Conservation (phyloP, 805 yeast species). For the Candida pini region DNA sequence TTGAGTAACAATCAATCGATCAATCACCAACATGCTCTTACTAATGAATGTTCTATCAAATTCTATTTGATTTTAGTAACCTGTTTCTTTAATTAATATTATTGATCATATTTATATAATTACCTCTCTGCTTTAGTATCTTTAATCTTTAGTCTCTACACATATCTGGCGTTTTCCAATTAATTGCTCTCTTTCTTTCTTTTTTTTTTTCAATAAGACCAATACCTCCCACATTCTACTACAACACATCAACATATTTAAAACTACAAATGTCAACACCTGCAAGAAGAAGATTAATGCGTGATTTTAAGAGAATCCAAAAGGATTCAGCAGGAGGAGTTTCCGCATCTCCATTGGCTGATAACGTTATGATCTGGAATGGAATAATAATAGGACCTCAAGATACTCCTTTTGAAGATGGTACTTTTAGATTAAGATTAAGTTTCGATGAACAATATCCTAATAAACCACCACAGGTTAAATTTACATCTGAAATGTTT, state of each 20-base stretch:
- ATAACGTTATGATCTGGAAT: conserved; percentile 96
- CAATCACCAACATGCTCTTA: too few relatives aligned
- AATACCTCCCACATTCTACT: background rate
- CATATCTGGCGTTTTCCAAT: too few relatives aligned
- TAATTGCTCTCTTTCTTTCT: background rate
- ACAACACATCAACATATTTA: background rate
- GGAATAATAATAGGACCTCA: conserved; percentile 97
- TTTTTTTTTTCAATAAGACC: background rate
- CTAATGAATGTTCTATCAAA: too few relatives aligned
- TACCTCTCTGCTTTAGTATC: too few relatives aligned
- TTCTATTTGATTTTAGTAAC: too few relatives aligned
- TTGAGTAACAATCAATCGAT: too few relatives aligned
- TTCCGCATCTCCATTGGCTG: conserved; percentile 94
- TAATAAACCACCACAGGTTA: conserved; percentile 90
- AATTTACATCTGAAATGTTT: conserved; percentile 90
- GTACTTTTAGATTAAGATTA: conserved; percentile 80
- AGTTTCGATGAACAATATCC: conserved; percentile 97
- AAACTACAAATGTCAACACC: conserved; percentile 77
- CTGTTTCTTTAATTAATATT: too few relatives aligned
- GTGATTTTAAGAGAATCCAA: conserved; percentile 97
- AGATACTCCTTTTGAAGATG: conserved; percentile 97
- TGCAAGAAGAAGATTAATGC: conserved; percentile 97
- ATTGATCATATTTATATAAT: too few relatives aligned
- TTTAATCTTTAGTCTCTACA: too few relatives aligned
- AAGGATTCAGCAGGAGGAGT: conserved; percentile 98